Evolutionary conservation across 345 rosid species (phyloP).

Genomic region (Turritis glabra): DNA sequence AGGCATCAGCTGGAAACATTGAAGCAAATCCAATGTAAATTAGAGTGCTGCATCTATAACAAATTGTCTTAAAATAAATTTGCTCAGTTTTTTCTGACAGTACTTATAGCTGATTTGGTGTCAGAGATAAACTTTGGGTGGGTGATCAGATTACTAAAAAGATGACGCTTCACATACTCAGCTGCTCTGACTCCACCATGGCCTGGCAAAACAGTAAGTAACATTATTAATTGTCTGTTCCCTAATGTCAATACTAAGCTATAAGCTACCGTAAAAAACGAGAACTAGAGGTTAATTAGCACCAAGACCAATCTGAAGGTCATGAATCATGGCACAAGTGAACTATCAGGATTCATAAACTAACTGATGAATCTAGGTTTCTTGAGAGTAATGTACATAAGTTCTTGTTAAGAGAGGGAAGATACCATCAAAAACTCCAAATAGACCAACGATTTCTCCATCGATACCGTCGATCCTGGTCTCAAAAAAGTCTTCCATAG

Average conservation of each 20-base stretch:
- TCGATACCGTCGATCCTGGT: slow-evolving; percentile 91
- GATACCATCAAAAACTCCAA: slow-evolving; percentile 98
- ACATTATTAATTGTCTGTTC: not conserved
- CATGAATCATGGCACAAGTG: not conserved
- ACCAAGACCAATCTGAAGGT: not conserved
- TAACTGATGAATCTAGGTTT: not conserved
- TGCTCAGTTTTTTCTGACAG: not conserved
- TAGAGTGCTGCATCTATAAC: slow-evolving; percentile 4
- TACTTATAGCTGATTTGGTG: slow-evolving; percentile 93
- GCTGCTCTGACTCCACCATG: slow-evolving; percentile 99
- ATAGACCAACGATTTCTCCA: slow-evolving; percentile 93
- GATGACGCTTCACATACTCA: slow-evolving; percentile 92
- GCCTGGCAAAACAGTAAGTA: slow-evolving; percentile 47
- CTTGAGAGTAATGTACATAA: not conserved
- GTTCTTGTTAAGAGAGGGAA: not conserved
- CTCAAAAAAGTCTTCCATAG: slow-evolving; percentile 98
- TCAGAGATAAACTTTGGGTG: slow-evolving; percentile 95
- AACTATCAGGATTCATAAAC: not conserved
- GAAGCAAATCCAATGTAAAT: slow-evolving; percentile 17
- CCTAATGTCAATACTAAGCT: slow-evolving; percentile 2
- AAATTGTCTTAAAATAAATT: not conserved
- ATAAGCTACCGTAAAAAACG: not conserved
- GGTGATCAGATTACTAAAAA: slow-evolving; percentile 85
- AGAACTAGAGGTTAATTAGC: not conserved
- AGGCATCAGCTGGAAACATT: slow-evolving; percentile 71